phyloP scores from a whole-genome alignment of 2,329 filamentous ascomycete species.

The Daldinia sp. region DNA sequence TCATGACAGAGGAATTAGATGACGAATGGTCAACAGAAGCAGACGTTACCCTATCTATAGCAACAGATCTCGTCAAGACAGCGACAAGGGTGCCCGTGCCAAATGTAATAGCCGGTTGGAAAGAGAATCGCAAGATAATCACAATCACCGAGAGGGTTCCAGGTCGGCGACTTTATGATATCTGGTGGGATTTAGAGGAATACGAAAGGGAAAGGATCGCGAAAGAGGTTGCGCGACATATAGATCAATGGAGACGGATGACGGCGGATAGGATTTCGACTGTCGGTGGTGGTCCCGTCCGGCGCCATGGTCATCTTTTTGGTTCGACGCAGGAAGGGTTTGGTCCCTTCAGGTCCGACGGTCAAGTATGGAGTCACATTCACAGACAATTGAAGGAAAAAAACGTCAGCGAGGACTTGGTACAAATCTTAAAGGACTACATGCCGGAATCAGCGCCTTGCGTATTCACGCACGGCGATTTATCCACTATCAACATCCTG shows the following conservation, averaged over 20 bases:
- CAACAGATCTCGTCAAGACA: constrained; percentile 26
- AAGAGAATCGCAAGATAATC: constrained; percentile 41
- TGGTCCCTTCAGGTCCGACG: constrained; percentile 37
- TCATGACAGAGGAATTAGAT: constrained; percentile 38
- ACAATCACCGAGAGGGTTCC: constrained; percentile 38
- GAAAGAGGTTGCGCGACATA: constrained; percentile 33
- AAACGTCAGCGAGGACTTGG: constrained; percentile 19
- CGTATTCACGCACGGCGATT: constrained; percentile 43
- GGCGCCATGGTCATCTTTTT: constrained; percentile 37
- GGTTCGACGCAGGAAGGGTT: constrained; percentile 26
- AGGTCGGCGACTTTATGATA: constrained; percentile 40
- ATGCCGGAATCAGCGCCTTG: constrained; percentile 40
- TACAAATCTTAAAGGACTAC: constrained; percentile 29
- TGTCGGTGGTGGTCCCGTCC: constrained; percentile 33
- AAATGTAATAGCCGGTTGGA: constrained; percentile 42
- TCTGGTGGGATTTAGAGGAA: constrained; percentile 38
- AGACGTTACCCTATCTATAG: constrained; percentile 35
- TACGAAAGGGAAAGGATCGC: constrained; percentile 34
- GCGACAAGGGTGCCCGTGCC: constrained; percentile 36
- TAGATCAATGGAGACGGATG: constrained; percentile 39
- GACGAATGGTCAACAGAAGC: constrained; percentile 32
- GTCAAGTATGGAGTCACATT: constrained; percentile 36
- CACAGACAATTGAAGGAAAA: constrained; percentile 13
- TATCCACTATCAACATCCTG: constrained; percentile 40
- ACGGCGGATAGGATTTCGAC: constrained; percentile 30